Evolutionary conservation across 2,329 filamentous ascomycete species (phyloP).

Genomic region (Anthostomella pinea): DNA sequence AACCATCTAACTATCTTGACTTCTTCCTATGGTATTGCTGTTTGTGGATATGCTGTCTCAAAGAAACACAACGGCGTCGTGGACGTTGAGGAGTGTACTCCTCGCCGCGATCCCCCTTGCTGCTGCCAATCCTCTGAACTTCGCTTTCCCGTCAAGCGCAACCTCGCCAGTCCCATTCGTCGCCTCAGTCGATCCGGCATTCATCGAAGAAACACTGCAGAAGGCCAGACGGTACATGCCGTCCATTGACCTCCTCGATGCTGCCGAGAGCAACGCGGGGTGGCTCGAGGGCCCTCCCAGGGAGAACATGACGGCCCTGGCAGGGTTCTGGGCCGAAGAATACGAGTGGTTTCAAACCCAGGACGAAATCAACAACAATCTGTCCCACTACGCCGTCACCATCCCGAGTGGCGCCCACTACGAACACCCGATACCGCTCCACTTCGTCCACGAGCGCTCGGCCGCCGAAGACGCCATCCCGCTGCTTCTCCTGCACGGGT

Average conservation of each 20-base stretch:
- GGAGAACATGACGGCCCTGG: slow-evolving; percentile 6
- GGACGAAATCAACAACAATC: slow-evolving; percentile 16
- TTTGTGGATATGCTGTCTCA: no score
- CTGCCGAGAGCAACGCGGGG: not conserved
- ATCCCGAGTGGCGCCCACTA: slow-evolving; percentile 5
- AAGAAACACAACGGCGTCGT: no score
- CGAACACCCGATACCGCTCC: slow-evolving; percentile 12
- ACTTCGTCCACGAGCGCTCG: slow-evolving; percentile 15
- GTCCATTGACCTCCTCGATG: slow-evolving; percentile 4
- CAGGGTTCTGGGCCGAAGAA: slow-evolving; percentile 17
- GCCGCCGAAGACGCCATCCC: slow-evolving; percentile 9
- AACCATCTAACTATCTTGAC: no score
- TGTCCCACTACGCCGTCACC: slow-evolving; percentile 27
- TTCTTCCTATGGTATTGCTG: no score
- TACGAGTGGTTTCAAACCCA: slow-evolving; percentile 25
- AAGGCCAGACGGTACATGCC: slow-evolving; percentile 5
- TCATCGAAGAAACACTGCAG: not conserved
- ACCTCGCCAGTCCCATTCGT: no score
- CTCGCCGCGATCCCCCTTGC: no score
- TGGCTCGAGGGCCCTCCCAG: slow-evolving; percentile 5
- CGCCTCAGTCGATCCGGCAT: slow-evolving; percentile 3
- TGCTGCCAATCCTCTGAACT: not conserved
- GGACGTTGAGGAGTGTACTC: no score
- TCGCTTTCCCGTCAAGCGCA: not conserved
- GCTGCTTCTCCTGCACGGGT: no score